These are phyloP conservation scores for Sideroxylon spinosum DNA, from an alignment of 179 eudicot species.

Conservation along the genomic window DNA sequence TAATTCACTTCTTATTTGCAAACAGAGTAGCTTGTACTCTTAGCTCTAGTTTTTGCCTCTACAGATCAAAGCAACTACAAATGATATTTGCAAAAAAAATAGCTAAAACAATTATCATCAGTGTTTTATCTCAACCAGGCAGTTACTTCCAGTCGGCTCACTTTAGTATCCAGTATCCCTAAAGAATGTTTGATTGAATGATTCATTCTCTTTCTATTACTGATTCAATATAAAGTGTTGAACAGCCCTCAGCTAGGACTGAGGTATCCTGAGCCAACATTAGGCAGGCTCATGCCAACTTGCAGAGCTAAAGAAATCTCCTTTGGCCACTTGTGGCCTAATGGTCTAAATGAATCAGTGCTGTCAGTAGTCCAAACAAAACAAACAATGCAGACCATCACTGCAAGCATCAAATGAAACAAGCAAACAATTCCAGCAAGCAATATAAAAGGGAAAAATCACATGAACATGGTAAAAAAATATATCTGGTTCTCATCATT, in stretches of 20 bases:
- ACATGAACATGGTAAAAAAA: background rate
- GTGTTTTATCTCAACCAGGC: background rate
- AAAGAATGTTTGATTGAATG: too few species aligned
- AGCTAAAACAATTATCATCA: too few species aligned
- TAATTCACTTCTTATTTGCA: background rate
- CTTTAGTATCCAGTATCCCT: background rate
- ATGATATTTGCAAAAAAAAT: background rate
- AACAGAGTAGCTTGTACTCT: background rate
- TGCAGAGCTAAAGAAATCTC: too few species aligned
- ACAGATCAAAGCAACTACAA: background rate
- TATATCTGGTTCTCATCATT: slow-evolving; percentile 31
- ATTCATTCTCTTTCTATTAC: too few species aligned
- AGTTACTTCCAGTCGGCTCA: background rate
- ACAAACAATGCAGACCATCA: background rate
- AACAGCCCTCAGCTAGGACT: too few species aligned
- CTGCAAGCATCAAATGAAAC: background rate
- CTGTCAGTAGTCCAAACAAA: too few species aligned
- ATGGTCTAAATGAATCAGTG: too few species aligned
- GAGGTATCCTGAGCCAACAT: too few species aligned
- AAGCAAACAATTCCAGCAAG: background rate
- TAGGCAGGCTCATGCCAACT: too few species aligned
- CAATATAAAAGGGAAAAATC: background rate
- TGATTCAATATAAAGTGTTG: too few species aligned
- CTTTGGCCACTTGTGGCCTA: too few species aligned
- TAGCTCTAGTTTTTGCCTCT: background rate